Percentiles rank a stretch among this genome's conserved stretches.
phyloP scores from a whole-genome alignment of 2,329 filamentous ascomycete species.

The Periconia sp. region DNA sequence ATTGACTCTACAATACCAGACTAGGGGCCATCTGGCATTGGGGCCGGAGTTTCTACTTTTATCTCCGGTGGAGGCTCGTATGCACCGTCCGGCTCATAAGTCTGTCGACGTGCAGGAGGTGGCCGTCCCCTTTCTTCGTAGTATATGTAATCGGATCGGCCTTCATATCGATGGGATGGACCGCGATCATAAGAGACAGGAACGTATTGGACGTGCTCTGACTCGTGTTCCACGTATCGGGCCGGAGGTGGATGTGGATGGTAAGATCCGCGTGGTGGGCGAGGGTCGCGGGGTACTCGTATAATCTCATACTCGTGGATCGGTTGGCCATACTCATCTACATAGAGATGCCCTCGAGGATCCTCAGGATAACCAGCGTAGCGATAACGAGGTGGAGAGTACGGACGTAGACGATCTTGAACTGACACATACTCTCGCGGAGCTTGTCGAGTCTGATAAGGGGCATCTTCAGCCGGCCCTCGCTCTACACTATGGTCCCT shows the following conservation, averaged over 20 bases:
- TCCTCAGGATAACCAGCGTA: conserved; percentile 31
- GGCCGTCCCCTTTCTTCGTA: conserved; percentile 39
- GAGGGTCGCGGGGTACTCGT: conserved; percentile 34
- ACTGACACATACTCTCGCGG: conserved; percentile 42
- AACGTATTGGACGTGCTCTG: conserved; percentile 36
- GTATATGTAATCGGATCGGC: conserved; percentile 34
- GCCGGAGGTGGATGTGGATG: conserved; percentile 21
- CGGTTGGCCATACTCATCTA: conserved; percentile 39
- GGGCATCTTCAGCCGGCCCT: conserved; percentile 32
- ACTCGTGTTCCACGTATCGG: conserved; percentile 32
- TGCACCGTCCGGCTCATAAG: conserved; percentile 27
- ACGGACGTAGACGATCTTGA: conserved; percentile 37
- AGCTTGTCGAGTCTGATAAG: conserved; percentile 22
- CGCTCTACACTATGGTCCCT: conserved; percentile 41
- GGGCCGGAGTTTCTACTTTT: conserved; percentile 31
- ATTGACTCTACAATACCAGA: conserved; percentile 3
- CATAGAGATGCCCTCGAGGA: conserved; percentile 33
- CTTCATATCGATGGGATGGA: conserved; percentile 30
- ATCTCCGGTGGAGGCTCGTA: conserved; percentile 32
- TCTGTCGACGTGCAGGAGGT: conserved; percentile 21
- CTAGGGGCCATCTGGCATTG: conserved; percentile 20
- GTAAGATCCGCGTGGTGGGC: conserved; percentile 25
- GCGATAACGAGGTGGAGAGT: conserved; percentile 36
- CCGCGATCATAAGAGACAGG: conserved; percentile 36
- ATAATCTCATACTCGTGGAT: conserved; percentile 40